Conservation (phyloP, 768 basidiomycete species). For the Tricholoma sp. region DNA sequence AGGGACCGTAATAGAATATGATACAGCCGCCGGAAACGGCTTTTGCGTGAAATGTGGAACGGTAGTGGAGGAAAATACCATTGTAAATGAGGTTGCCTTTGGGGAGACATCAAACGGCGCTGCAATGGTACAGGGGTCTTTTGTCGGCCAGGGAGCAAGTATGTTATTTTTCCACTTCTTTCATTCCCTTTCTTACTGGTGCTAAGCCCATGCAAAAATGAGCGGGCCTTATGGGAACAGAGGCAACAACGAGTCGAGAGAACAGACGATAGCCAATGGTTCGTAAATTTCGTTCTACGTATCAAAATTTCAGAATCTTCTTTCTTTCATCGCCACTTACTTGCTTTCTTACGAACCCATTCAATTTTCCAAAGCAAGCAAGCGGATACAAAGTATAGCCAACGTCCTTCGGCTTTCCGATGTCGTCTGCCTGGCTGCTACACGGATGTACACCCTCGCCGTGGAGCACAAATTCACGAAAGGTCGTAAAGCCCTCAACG, state of each 20-base stretch:
- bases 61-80: conserved; percentile 89
- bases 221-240: conserved; percentile 78
- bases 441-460: conserved; percentile 87
- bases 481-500: conserved; percentile 86
- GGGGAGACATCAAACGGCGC: conserved; percentile 92
- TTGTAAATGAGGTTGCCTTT: conserved; percentile 91
- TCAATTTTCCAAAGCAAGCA: conserved; percentile 48
- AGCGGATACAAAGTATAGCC: conserved; percentile 80
- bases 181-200: conserved; percentile 1
- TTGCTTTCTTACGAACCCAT: background rate
- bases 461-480: conserved; percentile 94
- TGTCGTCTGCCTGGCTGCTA: conserved; percentile 73
- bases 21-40: conserved; percentile 77
- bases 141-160: conserved; percentile 91
- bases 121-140: conserved; percentile 93
- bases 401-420: conserved; percentile 75
- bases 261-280: conserved; percentile 92
- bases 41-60: conserved; percentile 85
- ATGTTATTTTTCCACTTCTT: conserved; percentile 26
- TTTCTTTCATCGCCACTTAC: conserved; percentile 2
- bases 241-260: conserved; percentile 75
- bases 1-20: conserved; percentile 81
- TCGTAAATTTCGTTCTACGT: conserved; percentile 20
- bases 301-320: background rate
- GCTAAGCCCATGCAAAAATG: conserved; percentile 73